Evolutionary conservation across 441 rosid species (phyloP), one percentile per base, ranked within the genome.

Genomic region (Macaranga tanarius): DNA sequence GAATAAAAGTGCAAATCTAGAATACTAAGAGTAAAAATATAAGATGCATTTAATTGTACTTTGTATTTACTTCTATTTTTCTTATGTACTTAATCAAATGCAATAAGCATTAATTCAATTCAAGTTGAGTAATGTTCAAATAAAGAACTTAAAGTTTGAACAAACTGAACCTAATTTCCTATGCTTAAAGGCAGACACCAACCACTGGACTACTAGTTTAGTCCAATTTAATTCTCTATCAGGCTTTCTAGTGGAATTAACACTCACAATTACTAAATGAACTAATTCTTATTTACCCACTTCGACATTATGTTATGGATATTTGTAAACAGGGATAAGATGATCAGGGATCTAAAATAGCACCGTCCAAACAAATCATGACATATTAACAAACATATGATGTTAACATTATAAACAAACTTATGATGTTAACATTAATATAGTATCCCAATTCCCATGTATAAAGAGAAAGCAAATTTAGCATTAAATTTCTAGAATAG

Each of bases 1-100:
- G 72, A 65, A 26, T 69, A 51, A 57, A 81, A 57, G 44, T 19
- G 10, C 16, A 47, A 73, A 75, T 65, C 3, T 51, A 25, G 22
- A 28, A 28, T 28, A 28, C 2, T 55, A 54, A 72, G 55, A 52
- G 15, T 28, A 48, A 40, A 19, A 67, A 45, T 22, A 42, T n/a
- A 58, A 38, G 12, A 22, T 50, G 10, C 22, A 31, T 20, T 40
- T 42, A n/a, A 22, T 26, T 38, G n/a, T 54, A 57, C 7, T 47
- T 42, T 58, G 16, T 23, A 6, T 25, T 22, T 48, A 26, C 63
- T 28, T 28, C 1, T 17, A 15, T 19, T 51, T 60, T 42, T 8
- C 10, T 55, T 48, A 47, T 5, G 8, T 50, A 44, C 42, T 47
- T 28, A 13, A 60, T 28, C 31, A 22, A 47, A 26, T 6, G 28